Base-by-base conservation (phyloP, 352 stramenopile genomes). In the Pythium phragmiticola region DNA sequence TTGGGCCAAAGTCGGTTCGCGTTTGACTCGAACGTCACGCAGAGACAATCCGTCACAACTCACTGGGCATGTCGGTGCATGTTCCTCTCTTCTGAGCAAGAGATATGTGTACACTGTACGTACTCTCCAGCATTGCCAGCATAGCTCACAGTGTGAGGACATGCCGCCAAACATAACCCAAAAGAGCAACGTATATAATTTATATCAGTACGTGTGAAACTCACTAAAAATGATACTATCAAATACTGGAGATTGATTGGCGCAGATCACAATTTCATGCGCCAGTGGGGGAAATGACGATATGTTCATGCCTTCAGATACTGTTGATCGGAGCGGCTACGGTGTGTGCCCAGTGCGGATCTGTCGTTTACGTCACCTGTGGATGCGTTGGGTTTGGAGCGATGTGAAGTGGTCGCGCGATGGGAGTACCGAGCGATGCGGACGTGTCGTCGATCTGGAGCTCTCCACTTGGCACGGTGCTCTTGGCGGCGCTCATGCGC, bases 271-370 rank as follows among this genome's bases (percentile, higher is more conserved):
- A 46, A 46, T 21, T 46, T n/a, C 39, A 17, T 17, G 39, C 13
- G 17, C 13, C 16, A 12, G 16, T 13, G 39, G 13, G 48, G 48
- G 48, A 54, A 21, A 41, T 54, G 48, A 54, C 48, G 48, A 54
- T 26, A n/a, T 28, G 21, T 17, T 14, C 26, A 54, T 54, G 48
- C 6, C 48, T 54, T 54, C 48, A 54, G 48, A 54, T 54, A 54
- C 48, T 54, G 48, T 54, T 54, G 48, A 54, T 54, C 0, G 12
- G 26, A 19, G 16, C 13, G 3, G 47, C 47, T 46, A 14, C 7
- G 39, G 39, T 0, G 13, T 21, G 39, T 19, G 7, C 7, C 7
- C 1, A 39, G 26, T 39, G 34, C 17, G 39, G 39, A 46, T 46
- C 37, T 42, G 37, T 3, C 26, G 34, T 6, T 39, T 5, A 46